Percentiles rank a stretch among this genome's conserved stretches.
Evolutionary conservation across 2,329 filamentous ascomycete species (phyloP).

Genomic region (Capronia americana): DNA sequence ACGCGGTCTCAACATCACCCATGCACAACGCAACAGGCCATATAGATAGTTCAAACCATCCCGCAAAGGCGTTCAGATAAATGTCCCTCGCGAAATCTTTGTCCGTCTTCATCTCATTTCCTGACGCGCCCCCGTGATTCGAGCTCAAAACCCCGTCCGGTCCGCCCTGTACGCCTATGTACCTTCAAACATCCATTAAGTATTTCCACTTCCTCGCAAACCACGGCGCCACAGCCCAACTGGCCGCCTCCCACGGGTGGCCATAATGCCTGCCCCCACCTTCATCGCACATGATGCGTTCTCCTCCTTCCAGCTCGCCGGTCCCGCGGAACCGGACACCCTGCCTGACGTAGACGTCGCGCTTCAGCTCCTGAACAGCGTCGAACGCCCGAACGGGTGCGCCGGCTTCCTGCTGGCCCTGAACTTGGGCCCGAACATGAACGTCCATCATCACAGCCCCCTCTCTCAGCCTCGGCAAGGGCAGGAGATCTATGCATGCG

Average conservation of each 20-base stretch:
- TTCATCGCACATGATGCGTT: slow-evolving; percentile 18
- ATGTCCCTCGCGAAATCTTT: too few relatives aligned
- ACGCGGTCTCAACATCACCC: too few relatives aligned
- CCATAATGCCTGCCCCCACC: slow-evolving; percentile 15
- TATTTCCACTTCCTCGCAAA: slow-evolving; percentile 24
- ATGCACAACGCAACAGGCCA: too few relatives aligned
- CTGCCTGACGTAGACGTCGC: slow-evolving; percentile 24
- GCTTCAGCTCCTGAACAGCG: slow-evolving; percentile 22
- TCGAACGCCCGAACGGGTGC: not conserved
- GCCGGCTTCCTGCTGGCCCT: not conserved
- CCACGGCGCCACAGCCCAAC: slow-evolving; percentile 24
- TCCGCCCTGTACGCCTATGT: too few relatives aligned
- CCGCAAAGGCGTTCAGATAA: too few relatives aligned
- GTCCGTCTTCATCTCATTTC: too few relatives aligned
- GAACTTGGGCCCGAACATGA: not conserved
- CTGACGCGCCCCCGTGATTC: too few relatives aligned
- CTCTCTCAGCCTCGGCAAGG: slow-evolving; percentile 21
- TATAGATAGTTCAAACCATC: too few relatives aligned
- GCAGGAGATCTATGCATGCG: slow-evolving; percentile 22
- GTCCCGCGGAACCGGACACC: slow-evolving; percentile 23
- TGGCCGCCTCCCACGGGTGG: slow-evolving; percentile 22
- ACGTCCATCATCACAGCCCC: slow-evolving; percentile 20
- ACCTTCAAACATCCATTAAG: slow-evolving; percentile 9
- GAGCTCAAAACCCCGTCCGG: too few relatives aligned
- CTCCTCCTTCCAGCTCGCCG: slow-evolving; percentile 13